Evolutionary conservation across 345 rosid genomes (phyloP).

Genomic region (Gossypium herbaceum): DNA sequence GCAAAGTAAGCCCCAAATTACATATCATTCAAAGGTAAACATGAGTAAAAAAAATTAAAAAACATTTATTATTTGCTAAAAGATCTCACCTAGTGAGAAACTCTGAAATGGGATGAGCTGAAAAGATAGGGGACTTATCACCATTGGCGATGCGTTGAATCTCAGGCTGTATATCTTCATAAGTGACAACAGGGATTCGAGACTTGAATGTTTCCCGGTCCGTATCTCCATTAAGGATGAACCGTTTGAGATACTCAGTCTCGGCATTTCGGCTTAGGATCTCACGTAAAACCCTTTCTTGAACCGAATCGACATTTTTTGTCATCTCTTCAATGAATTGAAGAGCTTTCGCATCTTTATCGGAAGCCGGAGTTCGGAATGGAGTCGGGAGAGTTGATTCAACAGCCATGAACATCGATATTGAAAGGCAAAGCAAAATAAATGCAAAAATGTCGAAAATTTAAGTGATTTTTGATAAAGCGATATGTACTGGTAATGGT

Average conservation of each 20-base stretch:
- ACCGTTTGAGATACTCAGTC: constrained; percentile 58
- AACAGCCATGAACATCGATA: constrained; percentile 38
- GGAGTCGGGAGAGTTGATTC: constrained; percentile 44
- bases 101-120: constrained; percentile 64
- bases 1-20: not conserved
- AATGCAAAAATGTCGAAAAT: not conserved
- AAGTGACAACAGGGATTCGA: constrained; percentile 51
- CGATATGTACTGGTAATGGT: not conserved
- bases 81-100: constrained; percentile 64
- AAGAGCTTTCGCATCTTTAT: constrained; percentile 58
- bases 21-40: too few relatives aligned
- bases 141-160: constrained; percentile 75
- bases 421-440: not conserved
- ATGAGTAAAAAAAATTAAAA: not conserved
- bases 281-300: constrained; percentile 46
- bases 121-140: constrained; percentile 64
- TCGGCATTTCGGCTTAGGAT: constrained; percentile 52
- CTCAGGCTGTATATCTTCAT: constrained; percentile 65
- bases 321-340: constrained; percentile 71
- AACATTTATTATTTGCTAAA: not conserved
- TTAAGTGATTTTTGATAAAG: not conserved
- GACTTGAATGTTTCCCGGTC: constrained; percentile 56
- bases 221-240: constrained; percentile 43
- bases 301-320: constrained; percentile 46
- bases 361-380: constrained; percentile 35